Evolutionary conservation across 805 yeast genomes (phyloP).

Genomic region (Scheffersomyces amazonensis): DNA sequence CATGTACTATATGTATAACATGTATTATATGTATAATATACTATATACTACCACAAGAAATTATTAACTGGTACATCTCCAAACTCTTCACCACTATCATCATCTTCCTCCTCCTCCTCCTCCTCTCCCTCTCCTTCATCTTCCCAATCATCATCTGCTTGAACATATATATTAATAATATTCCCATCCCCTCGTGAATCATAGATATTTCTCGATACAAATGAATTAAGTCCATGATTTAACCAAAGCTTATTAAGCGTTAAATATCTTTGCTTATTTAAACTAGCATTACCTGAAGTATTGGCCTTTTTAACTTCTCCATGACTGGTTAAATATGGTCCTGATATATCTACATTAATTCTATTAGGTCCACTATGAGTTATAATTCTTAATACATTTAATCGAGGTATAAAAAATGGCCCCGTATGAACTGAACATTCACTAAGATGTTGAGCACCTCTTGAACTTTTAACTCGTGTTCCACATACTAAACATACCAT

Average conservation of each 20-base stretch:
- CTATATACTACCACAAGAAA: slow-evolving; percentile 1
- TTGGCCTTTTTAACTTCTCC: slow-evolving; percentile 68
- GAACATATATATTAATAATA: slow-evolving; percentile 15
- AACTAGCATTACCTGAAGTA: slow-evolving; percentile 53
- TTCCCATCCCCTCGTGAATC: slow-evolving; percentile 17
- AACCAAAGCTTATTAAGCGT: slow-evolving; percentile 61
- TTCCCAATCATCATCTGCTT: slow-evolving; percentile 17
- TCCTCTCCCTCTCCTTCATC: slow-evolving; percentile 12
- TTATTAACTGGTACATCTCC: slow-evolving; percentile 1
- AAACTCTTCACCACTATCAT: not conserved
- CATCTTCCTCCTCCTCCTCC: slow-evolving; percentile 8
- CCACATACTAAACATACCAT: slow-evolving; percentile 38
- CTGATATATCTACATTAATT: slow-evolving; percentile 40
- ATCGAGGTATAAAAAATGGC: slow-evolving; percentile 24
- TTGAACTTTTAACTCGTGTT: slow-evolving; percentile 11
- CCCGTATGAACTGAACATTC: slow-evolving; percentile 21
- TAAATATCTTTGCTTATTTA: slow-evolving; percentile 52
- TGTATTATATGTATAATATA: not conserved
- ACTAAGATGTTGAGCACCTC: slow-evolving; percentile 25
- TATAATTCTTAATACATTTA: slow-evolving; percentile 21
- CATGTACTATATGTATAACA: no score
- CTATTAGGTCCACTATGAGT: slow-evolving; percentile 22
- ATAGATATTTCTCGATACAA: slow-evolving; percentile 32
- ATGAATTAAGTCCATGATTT: slow-evolving; percentile 54
- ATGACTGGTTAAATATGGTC: slow-evolving; percentile 72